phyloP scores from a whole-genome alignment of 208 protist species.

The Acanthamoeba divionensis region DNA sequence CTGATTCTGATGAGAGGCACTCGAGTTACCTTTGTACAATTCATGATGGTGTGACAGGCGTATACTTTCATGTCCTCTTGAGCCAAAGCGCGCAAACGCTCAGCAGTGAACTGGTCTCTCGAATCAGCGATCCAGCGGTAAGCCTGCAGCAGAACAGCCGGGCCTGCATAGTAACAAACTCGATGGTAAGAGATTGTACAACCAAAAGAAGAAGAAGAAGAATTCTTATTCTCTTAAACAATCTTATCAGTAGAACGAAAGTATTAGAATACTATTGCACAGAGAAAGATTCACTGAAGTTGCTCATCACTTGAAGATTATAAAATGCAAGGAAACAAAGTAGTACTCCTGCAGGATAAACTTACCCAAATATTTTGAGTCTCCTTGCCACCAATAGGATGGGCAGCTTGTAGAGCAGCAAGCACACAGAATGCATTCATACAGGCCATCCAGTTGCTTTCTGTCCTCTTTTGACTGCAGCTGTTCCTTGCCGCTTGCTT shows the following conservation, averaged over 20 bases:
- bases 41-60: slow-evolving; percentile 87
- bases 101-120: slow-evolving; percentile 66
- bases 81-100: slow-evolving; percentile 47
- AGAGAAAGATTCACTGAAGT: too few species aligned
- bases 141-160: slow-evolving; percentile 82
- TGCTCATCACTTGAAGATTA: too few species aligned
- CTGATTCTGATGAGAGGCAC: background rate
- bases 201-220: background rate
- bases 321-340: background rate
- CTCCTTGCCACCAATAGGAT: slow-evolving; percentile 86
- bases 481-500: slow-evolving; percentile 59
- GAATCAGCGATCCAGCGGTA: slow-evolving; percentile 86
- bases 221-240: background rate
- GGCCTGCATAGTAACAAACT: slow-evolving; percentile 78
- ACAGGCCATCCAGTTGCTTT: slow-evolving; percentile 81
- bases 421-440: slow-evolving; percentile 89
- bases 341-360: background rate
- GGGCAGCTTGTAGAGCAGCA: slow-evolving; percentile 88
- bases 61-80: slow-evolving; percentile 73
- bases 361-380: slow-evolving; percentile 61
- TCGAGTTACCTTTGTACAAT: slow-evolving; percentile 80
- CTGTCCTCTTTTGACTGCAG: slow-evolving; percentile 72
- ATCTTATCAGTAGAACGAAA: too few species aligned
- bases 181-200: background rate
- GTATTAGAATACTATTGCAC: too few species aligned